Evolutionary conservation across 768 basidiomycete genomes (phyloP), one percentile per base, ranked within the genome.

Genomic region (Termitomyces bulborhizus): DNA sequence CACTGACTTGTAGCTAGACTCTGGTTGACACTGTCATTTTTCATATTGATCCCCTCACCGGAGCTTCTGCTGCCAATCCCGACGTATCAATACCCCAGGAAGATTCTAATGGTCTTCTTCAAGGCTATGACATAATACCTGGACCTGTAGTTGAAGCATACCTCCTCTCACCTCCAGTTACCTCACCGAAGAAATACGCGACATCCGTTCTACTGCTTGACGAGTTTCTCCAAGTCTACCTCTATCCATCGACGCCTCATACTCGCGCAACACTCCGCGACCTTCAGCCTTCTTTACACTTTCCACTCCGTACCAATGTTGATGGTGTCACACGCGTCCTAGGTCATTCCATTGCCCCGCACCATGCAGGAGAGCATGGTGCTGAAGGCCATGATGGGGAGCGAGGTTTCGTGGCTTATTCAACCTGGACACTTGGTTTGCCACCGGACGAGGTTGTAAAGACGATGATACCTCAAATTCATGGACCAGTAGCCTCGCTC

Each of bases 1-100:
- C 57, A 29, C 32, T 62, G 32, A 53, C 44, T 44, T 41, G 16
- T 4, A 5, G 27, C 27, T 56, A 90, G 86, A 67, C 75, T 7
- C 72, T 84, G 42, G 76, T 83, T 7, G 86, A 88, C 57, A 90
- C 88, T 0, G 86, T 90, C 1, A 51, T 88, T 11, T 91, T 88
- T 73, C 86, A 90, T 50, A 70, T 93, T 32, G 79, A 92, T 58
- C 85, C 88, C 1, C 62, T 90, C n/a, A 92, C 86, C 0, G 90
- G 90, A n/a, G 75, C 77, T n/a, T 83, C 88, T 51, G 68, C 56
- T 32, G 48, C 60, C 36, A 50, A 31, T 4, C 29, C 21, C 18
- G 32, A 29, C 29, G 12, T 36, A 6, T 39, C 42, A 7, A 54
- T 55, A 12, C 69, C 6, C 63, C 62, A 49, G 70, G 70, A 71